A percentile compares a stretch with the other conserved stretches of the same genome.
Evolutionary conservation across 164 flowering plant species (phyloP).

Genomic region (Magnolia kwangsiensis): DNA sequence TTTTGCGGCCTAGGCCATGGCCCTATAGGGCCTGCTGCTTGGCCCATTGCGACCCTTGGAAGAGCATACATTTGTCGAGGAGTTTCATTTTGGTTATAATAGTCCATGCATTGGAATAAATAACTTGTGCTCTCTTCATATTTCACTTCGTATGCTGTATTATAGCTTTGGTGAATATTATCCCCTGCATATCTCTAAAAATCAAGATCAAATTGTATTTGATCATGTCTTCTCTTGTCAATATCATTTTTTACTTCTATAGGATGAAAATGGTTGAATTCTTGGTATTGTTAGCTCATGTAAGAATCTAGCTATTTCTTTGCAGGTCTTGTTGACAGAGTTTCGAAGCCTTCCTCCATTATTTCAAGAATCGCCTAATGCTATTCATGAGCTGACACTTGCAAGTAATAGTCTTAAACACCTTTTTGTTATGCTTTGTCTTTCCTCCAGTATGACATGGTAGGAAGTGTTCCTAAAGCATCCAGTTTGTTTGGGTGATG

Average conservation of each 20-base stretch:
- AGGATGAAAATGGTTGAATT: not conserved
- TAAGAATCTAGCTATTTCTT: not conserved
- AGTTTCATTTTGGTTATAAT: not conserved
- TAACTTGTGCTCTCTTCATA: no score
- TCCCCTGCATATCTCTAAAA: not conserved
- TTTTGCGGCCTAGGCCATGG: not conserved
- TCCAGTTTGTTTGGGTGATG: no score
- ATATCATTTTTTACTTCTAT: not conserved
- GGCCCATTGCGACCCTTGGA: not conserved
- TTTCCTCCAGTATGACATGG: not conserved
- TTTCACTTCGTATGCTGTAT: not conserved
- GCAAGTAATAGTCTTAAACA: constrained; percentile 57
- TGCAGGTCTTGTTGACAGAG: constrained; percentile 67
- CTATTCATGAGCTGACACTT: constrained; percentile 63
- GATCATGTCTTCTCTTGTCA: not conserved
- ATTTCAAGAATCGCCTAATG: constrained; percentile 67
- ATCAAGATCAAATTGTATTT: no score
- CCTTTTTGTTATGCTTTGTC: not conserved
- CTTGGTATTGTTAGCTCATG: not conserved
- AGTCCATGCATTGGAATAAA: not conserved
- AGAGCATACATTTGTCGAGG: not conserved
- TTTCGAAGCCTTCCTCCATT: constrained; percentile 85
- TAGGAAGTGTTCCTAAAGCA: no score
- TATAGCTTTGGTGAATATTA: not conserved
- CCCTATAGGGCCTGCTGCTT: not conserved